phyloP scores from a whole-genome alignment of 805 yeast genomes.

The Trichomonascus vanleenenianus region DNA sequence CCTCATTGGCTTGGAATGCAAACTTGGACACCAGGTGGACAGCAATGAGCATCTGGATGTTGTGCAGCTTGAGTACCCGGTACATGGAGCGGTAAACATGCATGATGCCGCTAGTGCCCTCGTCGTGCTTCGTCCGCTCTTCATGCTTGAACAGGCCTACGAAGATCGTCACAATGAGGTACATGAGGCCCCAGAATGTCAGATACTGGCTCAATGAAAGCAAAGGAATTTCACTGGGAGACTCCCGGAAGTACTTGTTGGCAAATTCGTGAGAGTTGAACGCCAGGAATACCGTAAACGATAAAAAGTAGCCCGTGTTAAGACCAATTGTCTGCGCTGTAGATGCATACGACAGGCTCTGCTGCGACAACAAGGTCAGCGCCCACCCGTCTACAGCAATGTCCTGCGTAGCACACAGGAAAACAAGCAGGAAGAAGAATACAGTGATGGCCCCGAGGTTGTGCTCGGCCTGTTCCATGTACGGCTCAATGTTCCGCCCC shows the following conservation, averaged over 20 bases:
- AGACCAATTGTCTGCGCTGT: slow-evolving; percentile 97
- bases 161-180: slow-evolving; percentile 55
- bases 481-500: slow-evolving; percentile 48
- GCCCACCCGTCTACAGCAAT: slow-evolving; percentile 99
- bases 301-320: slow-evolving; percentile 84
- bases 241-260: slow-evolving; percentile 64
- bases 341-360: slow-evolving; percentile 81
- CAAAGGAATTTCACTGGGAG: slow-evolving; percentile 57
- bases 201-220: slow-evolving; percentile 70
- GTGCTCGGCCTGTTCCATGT: slow-evolving; percentile 38
- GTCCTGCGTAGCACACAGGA: slow-evolving; percentile 94
- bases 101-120: slow-evolving; percentile 21
- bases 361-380: slow-evolving; percentile 69
- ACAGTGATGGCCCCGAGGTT: slow-evolving; percentile 53
- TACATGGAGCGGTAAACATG: slow-evolving; percentile 30
- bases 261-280: slow-evolving; percentile 90
- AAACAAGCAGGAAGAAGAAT: slow-evolving; percentile 68
- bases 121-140: slow-evolving; percentile 42
- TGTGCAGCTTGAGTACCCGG: slow-evolving; percentile 40
- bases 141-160: slow-evolving; percentile 60
- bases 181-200: slow-evolving; percentile 67
- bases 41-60: slow-evolving; percentile 64
- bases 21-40: slow-evolving; percentile 76
- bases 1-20: slow-evolving; percentile 94
- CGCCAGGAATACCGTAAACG: slow-evolving; percentile 87